Evolutionary conservation across 257 asterid genomes (phyloP), one percentile per base, ranked within the genome.

Genomic region (Thymus mandschuricus): DNA sequence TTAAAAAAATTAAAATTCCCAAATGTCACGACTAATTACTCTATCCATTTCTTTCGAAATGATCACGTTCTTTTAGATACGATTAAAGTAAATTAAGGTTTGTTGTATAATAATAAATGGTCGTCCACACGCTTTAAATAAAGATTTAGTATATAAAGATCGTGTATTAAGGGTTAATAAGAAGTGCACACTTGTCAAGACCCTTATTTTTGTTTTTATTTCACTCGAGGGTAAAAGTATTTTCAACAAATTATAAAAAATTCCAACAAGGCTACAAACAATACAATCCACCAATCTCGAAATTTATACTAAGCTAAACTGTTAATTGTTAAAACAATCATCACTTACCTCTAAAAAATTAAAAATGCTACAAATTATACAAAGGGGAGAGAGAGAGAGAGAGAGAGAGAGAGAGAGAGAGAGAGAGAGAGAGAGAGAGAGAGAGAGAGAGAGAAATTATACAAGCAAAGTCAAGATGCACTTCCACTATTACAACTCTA

Each of bases 331-430:
- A 63, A 75, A 63, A 21, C 21, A 21, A 21, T 74, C 72, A 68
- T 63, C 67, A 55, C 44, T 70, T 71, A 72, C 75, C 21, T 21
- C 21, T 21, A 21, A 21, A 21, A 21, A 68, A 58, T 57, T 45
- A 40, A 72, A 70, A 70, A 21, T 38, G 69, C 85, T 78, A 81
- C 68, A 75, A 72, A 73, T 81, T 74, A 58, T 71, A 81, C 83
- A 75, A 6, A 38, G 44, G 44, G 21, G 21, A 38, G 49, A 58
- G 44, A 45, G 27, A 45, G 7, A 30, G 51, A 11, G 34, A 58
- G 52, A 68, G 7, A 30, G 51, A 11, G 34, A 58, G 52, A 68
- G 7, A 30, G 51, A 11, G 34, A 58, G 52, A 68, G 7, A 30
- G 51, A 11, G 21, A 38, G 49, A 58, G 44, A 45, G 27, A 45